These are phyloP conservation scores for Mortierella sp. DNA, from an alignment of 371 early-diverging fungal genomes.

Conservation along the genomic window DNA sequence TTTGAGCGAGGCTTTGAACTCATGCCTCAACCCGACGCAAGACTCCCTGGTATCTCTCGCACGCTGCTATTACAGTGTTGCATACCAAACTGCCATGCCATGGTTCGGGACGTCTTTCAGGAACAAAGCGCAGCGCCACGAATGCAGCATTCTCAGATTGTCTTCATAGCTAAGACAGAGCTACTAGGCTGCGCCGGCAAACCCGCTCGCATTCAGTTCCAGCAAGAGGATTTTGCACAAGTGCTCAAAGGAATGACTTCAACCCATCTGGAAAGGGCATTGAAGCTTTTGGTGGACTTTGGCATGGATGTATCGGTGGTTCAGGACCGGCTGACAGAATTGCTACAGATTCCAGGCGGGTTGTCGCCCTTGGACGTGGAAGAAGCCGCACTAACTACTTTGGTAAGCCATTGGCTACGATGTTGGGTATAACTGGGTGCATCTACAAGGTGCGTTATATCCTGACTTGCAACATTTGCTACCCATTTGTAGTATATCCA, in stretches of 20 bases:
- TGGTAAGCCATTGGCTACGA: constrained; percentile 26
- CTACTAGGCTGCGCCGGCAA: constrained; percentile 24
- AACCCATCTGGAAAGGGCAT: not conserved
- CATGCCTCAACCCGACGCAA: not conserved
- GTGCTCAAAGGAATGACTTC: constrained; percentile 20
- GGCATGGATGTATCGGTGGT: constrained; percentile 35
- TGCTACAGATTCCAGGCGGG: constrained; percentile 27
- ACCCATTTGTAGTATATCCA: not conserved
- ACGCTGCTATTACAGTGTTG: constrained; percentile 30
- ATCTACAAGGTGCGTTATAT: not conserved
- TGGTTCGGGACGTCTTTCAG: constrained; percentile 33
- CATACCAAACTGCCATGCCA: constrained; percentile 37
- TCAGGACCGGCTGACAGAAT: constrained; percentile 29
- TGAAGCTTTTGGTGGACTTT: constrained; percentile 17
- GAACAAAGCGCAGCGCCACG: not conserved
- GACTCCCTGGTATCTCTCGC: constrained; percentile 14
- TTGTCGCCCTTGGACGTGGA: constrained; percentile 21
- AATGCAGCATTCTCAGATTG: not conserved
- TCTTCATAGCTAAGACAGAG: constrained; percentile 14
- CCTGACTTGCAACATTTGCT: too few relatives aligned
- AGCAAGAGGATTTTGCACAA: constrained; percentile 23
- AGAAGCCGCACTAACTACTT: not conserved
- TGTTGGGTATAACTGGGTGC: not conserved
- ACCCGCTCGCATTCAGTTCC: constrained; percentile 27
- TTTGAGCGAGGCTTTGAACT: constrained; percentile 42